phyloP scores from a whole-genome alignment of 306 rosid species.

The Elaeagnus macrophylla region DNA sequence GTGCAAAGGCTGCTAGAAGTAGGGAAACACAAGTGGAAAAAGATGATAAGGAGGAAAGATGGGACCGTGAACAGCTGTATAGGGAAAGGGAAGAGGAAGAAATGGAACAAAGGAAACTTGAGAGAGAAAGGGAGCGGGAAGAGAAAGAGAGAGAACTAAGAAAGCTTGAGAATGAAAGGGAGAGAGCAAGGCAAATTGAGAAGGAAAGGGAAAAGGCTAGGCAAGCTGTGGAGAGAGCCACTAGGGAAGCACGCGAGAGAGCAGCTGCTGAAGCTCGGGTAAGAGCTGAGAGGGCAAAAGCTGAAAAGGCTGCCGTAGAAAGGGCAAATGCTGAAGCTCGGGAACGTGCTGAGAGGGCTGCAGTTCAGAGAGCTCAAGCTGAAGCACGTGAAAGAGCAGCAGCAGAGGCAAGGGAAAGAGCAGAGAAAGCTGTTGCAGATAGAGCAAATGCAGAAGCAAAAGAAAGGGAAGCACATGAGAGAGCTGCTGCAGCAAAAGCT shows the following conservation, averaged over 20 bases:
- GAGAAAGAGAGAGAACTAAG: constrained; percentile 69
- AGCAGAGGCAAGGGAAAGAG: constrained; percentile 73
- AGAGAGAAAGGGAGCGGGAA: constrained; percentile 48
- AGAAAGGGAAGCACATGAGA: constrained; percentile 30
- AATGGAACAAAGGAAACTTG: constrained; percentile 48
- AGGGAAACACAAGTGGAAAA: constrained; percentile 63
- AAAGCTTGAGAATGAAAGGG: constrained; percentile 53
- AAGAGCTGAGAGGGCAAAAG: constrained; percentile 74
- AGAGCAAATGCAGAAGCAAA: constrained; percentile 20
- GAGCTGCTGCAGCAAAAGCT: constrained; percentile 15
- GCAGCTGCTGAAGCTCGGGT: constrained; percentile 73
- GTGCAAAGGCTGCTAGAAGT: constrained; percentile 57
- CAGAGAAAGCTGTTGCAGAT: constrained; percentile 74
- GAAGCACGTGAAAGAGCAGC: constrained; percentile 99
- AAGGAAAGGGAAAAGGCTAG: constrained; percentile 67
- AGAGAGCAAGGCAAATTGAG: constrained; percentile 29
- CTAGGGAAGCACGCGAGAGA: constrained; percentile 97
- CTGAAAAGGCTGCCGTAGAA: constrained; percentile 77
- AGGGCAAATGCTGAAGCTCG: constrained; percentile 88
- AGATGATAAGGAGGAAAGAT: constrained; percentile 63
- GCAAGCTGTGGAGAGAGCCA: constrained; percentile 97
- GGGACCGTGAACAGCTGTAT: constrained; percentile 53
- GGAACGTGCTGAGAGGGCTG: constrained; percentile 92
- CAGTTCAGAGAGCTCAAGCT: constrained; percentile 87
- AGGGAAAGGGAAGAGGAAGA: constrained; percentile 61